Evolutionary conservation across 139 green algal species (phyloP), one percentile per base, ranked within the genome.

Genomic region (Chlorella sp.): DNA sequence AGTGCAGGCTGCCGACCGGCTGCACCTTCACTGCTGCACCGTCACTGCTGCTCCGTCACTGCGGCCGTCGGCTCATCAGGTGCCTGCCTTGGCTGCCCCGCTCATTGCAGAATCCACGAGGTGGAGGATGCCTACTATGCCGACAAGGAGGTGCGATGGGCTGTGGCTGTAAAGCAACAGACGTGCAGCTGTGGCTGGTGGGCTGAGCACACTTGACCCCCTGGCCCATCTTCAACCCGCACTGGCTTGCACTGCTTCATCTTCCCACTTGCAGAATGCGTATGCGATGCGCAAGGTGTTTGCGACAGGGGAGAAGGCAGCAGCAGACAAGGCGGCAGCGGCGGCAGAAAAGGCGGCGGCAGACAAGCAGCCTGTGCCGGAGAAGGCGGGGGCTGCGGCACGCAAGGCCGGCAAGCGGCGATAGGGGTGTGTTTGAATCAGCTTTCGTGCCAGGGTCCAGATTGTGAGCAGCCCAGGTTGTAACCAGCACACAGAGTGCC

Each of bases 51-150:
- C 22, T 2, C 6, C 14, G 14, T 28, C 81, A n/a, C 0, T 2
- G 24, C 26, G 2, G 5, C 44, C n/a, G 7, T 6, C 2, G 22
- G 0, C 76, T n/a, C 26, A 44, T 34, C 75, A 38, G 14, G 40
- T 11, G 40, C 30, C 24, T 1, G 16, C 36, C 1, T n/a, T 65
- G 34, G 17, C 30, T 30, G 34, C 17, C 75, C 48, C 36, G 20
- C 20, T 48, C 64, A 32, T 6, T 0, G 7, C 91, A 98, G 95
- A 84, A 93, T 99, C 32, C 87, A 96, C 67, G 97, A 98, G 82
- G 91, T 92, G 1, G 97, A 99, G 87, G 90, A 91, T 51, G 98
- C 98, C 86, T 99, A 99, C 91, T 99, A 99, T 81, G 97, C 97
- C 19, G 73, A 67, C 32, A n/a, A 44, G 26, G 43, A 56, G 41